These are phyloP conservation scores for Aspergillus versicolor DNA, from an alignment of 2,329 filamentous ascomycete genomes.

Conservation along the genomic window DNA sequence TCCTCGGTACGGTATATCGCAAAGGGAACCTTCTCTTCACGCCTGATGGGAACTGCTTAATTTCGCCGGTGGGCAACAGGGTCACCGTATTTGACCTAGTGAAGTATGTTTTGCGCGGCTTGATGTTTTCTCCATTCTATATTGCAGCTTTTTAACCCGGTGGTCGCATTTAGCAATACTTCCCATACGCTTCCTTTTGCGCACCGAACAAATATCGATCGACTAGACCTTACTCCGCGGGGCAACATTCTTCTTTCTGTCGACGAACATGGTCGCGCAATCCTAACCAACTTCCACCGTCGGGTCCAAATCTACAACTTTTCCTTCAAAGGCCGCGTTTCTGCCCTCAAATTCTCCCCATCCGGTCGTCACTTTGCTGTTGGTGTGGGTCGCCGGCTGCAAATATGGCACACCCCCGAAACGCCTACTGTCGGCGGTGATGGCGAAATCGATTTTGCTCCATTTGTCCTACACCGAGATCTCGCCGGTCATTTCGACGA, in stretches of 20 bases:
- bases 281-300: constrained; percentile 85
- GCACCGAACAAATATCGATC: constrained; percentile 88
- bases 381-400: constrained; percentile 79
- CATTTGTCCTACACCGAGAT: constrained; percentile 83
- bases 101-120: constrained; percentile 60
- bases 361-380: constrained; percentile 90
- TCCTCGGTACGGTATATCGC: constrained; percentile 96
- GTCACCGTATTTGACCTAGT: constrained; percentile 95
- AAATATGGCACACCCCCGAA: constrained; percentile 94
- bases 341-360: constrained; percentile 84
- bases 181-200: constrained; percentile 65
- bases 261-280: constrained; percentile 91
- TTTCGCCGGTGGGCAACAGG: constrained; percentile 93
- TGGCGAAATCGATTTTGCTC: constrained; percentile 89
- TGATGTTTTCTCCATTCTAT: not conserved
- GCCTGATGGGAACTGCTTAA: constrained; percentile 90
- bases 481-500: constrained; percentile 87
- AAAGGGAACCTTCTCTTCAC: constrained; percentile 97
- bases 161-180: constrained; percentile 33
- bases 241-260: constrained; percentile 91
- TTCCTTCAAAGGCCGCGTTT: constrained; percentile 82
- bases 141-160: constrained; percentile 2
- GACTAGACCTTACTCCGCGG: constrained; percentile 82
- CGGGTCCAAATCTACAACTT: constrained; percentile 90
- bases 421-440: constrained; percentile 76